Conservation (phyloP, 192 early-diverging fungal species). For the Coemansia sp. region DNA sequence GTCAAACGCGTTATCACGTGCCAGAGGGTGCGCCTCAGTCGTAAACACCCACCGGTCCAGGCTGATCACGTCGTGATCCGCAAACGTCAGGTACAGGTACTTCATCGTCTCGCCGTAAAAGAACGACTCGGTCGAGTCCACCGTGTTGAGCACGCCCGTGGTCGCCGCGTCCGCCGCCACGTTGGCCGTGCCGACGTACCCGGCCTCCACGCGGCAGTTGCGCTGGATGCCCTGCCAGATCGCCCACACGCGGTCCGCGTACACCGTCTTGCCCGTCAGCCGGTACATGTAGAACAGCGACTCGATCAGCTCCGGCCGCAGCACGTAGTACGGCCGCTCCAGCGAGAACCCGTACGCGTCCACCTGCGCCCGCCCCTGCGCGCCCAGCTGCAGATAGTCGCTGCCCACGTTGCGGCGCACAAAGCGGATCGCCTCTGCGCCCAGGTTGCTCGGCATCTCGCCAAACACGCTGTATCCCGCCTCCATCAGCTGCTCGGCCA, state of each 20-base stretch:
- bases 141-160: slow-evolving; percentile 25
- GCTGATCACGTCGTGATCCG: slow-evolving; percentile 61
- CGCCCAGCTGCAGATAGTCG: slow-evolving; percentile 21
- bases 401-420: slow-evolving; percentile 40
- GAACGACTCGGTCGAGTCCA: slow-evolving; percentile 63
- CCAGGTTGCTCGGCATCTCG: slow-evolving; percentile 38
- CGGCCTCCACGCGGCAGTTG: slow-evolving; percentile 63
- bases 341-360: slow-evolving; percentile 30
- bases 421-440: slow-evolving; percentile 46
- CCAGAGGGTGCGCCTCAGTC: slow-evolving; percentile 91
- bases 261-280: slow-evolving; percentile 62
- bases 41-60: slow-evolving; percentile 90
- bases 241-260: slow-evolving; percentile 70
- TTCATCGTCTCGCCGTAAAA: slow-evolving; percentile 93
- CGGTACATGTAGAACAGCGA: slow-evolving; percentile 72
- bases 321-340: slow-evolving; percentile 56
- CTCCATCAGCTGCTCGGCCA: slow-evolving; percentile 38
- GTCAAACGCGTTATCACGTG: slow-evolving; percentile 30
- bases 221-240: slow-evolving; percentile 69
- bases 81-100: slow-evolving; percentile 88
- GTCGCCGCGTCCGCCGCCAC: slow-evolving; percentile 29
- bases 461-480: slow-evolving; percentile 39
- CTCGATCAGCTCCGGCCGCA: slow-evolving; percentile 79
- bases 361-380: slow-evolving; percentile 7
- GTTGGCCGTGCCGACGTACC: slow-evolving; percentile 58